phyloP scores from a whole-genome alignment of 2,329 filamentous ascomycete species.

The Apiospora phragmitis region DNA sequence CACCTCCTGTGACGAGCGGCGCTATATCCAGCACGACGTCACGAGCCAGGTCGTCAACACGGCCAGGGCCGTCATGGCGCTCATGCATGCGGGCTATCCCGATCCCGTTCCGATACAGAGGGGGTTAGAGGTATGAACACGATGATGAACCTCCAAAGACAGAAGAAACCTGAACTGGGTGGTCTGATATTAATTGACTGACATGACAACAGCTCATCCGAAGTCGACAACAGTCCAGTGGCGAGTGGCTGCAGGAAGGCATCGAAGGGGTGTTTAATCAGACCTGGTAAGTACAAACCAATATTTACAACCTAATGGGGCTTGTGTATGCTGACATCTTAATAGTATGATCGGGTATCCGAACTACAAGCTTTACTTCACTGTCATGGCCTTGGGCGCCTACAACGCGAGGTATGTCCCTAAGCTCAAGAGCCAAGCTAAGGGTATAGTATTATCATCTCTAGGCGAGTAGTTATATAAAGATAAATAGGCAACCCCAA shows the following conservation, averaged over 20 bases:
- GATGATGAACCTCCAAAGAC: background rate
- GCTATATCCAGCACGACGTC: background rate
- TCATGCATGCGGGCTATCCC: background rate
- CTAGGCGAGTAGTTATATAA: background rate
- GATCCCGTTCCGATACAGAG: background rate
- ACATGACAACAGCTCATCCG: background rate
- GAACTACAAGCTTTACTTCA: background rate
- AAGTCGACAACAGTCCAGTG: background rate
- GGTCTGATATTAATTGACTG: background rate
- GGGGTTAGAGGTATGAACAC: background rate
- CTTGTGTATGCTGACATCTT: background rate
- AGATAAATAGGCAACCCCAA: no score
- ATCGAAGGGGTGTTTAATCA: background rate
- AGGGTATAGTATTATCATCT: background rate
- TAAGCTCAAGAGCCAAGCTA: background rate
- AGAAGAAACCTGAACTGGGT: background rate
- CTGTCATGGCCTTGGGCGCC: background rate
- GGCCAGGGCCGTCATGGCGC: background rate
- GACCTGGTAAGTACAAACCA: background rate
- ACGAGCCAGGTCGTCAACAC: background rate
- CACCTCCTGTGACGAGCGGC: no score
- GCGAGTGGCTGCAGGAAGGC: background rate
- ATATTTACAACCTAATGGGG: background rate
- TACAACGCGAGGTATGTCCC: background rate
- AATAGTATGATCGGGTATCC: background rate